Conservation (phyloP, 1,284 basidiomycete genomes). For the Anthracocystis panici-leucophaei region DNA sequence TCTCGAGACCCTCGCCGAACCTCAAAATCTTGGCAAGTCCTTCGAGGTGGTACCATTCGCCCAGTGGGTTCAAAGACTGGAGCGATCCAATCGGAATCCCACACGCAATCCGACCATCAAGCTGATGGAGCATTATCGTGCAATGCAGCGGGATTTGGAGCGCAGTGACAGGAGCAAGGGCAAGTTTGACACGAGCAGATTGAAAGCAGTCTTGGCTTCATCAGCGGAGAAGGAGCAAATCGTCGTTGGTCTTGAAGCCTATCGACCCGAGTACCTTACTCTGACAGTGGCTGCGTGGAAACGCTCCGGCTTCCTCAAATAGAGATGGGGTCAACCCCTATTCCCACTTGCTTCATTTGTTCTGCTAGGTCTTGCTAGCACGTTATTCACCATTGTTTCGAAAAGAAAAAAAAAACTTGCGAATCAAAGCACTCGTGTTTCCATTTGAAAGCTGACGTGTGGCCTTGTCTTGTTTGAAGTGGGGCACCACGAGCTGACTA, state of each 20-base stretch:
- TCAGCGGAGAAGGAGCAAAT: constrained; percentile 10
- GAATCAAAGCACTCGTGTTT: not conserved
- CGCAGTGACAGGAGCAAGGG: not conserved
- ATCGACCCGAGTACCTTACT: constrained; percentile 26
- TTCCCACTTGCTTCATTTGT: constrained; percentile 10
- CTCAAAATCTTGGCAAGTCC: constrained; percentile 75
- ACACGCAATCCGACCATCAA: constrained; percentile 73
- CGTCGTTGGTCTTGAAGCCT: constrained; percentile 13
- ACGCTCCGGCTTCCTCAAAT: constrained; percentile 24
- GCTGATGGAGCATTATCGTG: constrained; percentile 71
- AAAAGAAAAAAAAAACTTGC: not conserved
- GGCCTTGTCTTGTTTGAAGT: not conserved
- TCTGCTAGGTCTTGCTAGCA: too few species aligned
- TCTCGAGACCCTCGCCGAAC: constrained; percentile 73
- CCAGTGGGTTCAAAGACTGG: constrained; percentile 73
- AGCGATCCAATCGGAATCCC: constrained; percentile 71
- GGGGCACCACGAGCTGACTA: not conserved
- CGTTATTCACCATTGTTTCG: not conserved
- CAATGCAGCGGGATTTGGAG: constrained; percentile 62
- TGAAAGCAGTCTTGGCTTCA: constrained; percentile 16
- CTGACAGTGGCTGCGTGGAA: constrained; percentile 32
- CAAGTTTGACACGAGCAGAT: constrained; percentile 23
- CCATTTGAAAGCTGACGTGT: not conserved
- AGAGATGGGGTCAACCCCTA: not conserved
- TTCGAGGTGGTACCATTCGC: constrained; percentile 81